Conservation (phyloP, 805 yeast genomes). For the Hanseniaspora nectarophila region DNA sequence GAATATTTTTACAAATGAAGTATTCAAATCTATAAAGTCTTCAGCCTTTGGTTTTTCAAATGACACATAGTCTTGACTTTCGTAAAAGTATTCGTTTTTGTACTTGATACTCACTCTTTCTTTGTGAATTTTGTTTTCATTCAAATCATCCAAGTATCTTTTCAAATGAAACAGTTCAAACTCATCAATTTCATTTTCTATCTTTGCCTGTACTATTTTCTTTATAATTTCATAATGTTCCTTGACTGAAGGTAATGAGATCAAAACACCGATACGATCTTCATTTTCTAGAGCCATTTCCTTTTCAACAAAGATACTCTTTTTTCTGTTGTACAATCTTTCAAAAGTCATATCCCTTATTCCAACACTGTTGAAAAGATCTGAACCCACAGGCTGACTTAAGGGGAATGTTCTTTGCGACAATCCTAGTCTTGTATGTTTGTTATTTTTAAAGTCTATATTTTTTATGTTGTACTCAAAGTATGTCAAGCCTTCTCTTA, state of each 20-base stretch:
- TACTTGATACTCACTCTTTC: constrained; percentile 83
- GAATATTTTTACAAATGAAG: constrained; percentile 54
- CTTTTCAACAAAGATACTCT: constrained; percentile 36
- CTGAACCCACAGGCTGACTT: constrained; percentile 93
- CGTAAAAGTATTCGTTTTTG: constrained; percentile 66
- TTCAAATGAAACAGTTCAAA: constrained; percentile 18
- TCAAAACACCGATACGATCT: constrained; percentile 69
- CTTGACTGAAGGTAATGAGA: constrained; percentile 49
- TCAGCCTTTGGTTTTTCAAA: constrained; percentile 21
- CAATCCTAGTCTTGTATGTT: constrained; percentile 72
- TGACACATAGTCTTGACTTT: constrained; percentile 52
- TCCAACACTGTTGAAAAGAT: constrained; percentile 79
- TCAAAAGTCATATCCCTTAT: constrained; percentile 69
- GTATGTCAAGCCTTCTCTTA: constrained; percentile 40
- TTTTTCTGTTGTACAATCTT: constrained; percentile 43
- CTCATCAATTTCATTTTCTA: constrained; percentile 16
- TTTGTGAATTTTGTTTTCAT: constrained; percentile 6
- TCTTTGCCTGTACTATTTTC: constrained; percentile 28
- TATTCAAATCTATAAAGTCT: constrained; percentile 7
- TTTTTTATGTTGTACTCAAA: constrained; percentile 26
- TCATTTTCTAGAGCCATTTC: constrained; percentile 44
- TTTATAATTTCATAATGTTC: constrained; percentile 35
- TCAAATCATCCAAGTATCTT: constrained; percentile 19
- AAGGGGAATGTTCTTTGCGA: constrained; percentile 75
- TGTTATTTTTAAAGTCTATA: constrained; percentile 22